phyloP scores from a whole-genome alignment of 371 early-diverging fungal species.

The Mucor racemosus region DNA sequence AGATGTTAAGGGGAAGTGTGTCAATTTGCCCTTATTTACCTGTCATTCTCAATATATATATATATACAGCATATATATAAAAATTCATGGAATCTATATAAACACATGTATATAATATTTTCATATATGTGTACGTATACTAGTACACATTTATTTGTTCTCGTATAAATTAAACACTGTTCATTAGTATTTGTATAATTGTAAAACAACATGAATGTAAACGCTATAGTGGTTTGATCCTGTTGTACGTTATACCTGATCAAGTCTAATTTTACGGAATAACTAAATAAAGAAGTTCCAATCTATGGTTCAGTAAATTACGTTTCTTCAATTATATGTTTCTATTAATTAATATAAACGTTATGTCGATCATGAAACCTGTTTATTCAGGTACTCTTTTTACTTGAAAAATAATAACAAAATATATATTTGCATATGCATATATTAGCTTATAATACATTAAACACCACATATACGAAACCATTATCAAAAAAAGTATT shows the following conservation, averaged over 20 bases:
- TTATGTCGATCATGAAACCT: slow-evolving; percentile 1
- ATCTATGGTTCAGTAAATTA: not conserved
- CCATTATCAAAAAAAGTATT: not conserved
- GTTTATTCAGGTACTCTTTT: not conserved
- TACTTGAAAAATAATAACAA: too few species aligned
- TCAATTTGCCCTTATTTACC: not conserved
- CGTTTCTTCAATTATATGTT: not conserved
- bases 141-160: too few species aligned
- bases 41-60: not conserved
- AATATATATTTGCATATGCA: not conserved
- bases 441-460: too few species aligned
- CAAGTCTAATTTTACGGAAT: not conserved
- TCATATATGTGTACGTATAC: too few species aligned
- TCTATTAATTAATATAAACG: not conserved
- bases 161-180: too few species aligned
- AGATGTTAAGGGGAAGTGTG: not conserved
- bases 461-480: not conserved
- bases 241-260: not conserved
- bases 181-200: too few species aligned
- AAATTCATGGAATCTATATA: too few species aligned
- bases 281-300: not conserved
- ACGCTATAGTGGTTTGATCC: not conserved
- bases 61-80: too few species aligned
- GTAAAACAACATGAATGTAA: too few species aligned
- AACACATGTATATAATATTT: not conserved